Conservation (phyloP, 768 basidiomycete species). For the Antrodiella citrinella region DNA sequence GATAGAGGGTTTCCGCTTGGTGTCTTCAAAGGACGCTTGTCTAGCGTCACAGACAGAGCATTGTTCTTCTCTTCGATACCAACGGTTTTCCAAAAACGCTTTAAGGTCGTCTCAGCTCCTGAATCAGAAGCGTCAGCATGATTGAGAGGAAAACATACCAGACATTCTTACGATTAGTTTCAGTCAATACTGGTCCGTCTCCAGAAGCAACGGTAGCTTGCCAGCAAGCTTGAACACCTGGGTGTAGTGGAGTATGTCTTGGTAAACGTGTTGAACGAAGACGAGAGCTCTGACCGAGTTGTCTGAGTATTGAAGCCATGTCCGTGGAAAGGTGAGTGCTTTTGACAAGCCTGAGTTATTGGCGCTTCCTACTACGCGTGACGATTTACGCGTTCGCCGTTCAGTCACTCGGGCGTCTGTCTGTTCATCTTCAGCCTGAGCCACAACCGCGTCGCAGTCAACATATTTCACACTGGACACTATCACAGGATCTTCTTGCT, state of each 20-base stretch:
- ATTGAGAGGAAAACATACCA: background rate
- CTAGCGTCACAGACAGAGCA: conserved; percentile 60
- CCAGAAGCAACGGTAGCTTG: conserved; percentile 9
- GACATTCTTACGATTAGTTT: conserved; percentile 10
- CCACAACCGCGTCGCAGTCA: background rate
- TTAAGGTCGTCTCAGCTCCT: conserved; percentile 84
- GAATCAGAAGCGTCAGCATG: conserved; percentile 6
- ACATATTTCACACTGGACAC: no score
- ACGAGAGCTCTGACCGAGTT: background rate
- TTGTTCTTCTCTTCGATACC: conserved; percentile 53
- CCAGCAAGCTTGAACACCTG: background rate
- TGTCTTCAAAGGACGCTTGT: conserved; percentile 81
- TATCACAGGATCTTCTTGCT: no score
- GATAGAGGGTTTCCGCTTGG: conserved; percentile 72
- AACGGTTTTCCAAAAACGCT: conserved; percentile 95
- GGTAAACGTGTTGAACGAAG: background rate
- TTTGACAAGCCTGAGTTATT: background rate
- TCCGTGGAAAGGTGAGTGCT: background rate
- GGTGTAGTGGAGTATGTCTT: background rate
- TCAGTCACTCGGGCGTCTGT: background rate
- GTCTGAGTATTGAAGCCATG: background rate
- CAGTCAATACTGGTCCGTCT: conserved; percentile 3
- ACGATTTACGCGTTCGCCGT: background rate
- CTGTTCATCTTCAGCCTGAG: background rate
- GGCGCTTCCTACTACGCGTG: background rate